A percentile compares a stretch with the other conserved stretches of the same genome.
phyloP scores from a whole-genome alignment of 176 grass and related monocot species.

The Alloteropsis semialata region DNA sequence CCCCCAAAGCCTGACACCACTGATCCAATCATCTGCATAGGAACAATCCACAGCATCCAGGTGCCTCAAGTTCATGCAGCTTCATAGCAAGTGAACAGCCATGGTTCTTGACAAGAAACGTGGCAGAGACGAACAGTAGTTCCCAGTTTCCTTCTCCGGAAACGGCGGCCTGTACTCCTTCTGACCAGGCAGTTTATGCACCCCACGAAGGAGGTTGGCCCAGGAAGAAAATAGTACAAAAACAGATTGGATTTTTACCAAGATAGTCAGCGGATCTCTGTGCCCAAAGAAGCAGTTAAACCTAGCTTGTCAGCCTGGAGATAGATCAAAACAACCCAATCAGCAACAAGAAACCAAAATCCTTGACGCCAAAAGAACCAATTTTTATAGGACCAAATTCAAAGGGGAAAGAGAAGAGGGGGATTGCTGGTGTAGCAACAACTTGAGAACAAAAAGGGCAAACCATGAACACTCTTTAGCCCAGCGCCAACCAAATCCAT shows the following conservation, averaged over 20 bases:
- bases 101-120: not conserved
- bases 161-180: not conserved
- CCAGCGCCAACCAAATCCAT: constrained; percentile 10
- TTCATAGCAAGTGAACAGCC: constrained; percentile 13
- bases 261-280: not conserved
- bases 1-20: not conserved
- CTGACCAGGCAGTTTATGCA: not conserved
- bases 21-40: constrained; percentile 18
- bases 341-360: constrained; percentile 8
- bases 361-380: not conserved
- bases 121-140: not conserved
- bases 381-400: not conserved
- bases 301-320: constrained; percentile 26
- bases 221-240: not conserved
- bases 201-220: constrained; percentile 19
- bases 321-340: constrained; percentile 17
- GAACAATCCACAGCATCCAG: constrained; percentile 16
- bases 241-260: constrained; percentile 4
- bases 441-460: not conserved
- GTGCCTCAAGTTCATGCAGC: not conserved
- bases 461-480: not conserved
- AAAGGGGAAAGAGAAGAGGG: not conserved
- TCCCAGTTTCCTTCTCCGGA: constrained; percentile 9
- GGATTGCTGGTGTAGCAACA: not conserved
- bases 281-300: constrained; percentile 6